phyloP scores from a whole-genome alignment of 768 basidiomycete genomes.

The Boletus speciosus region DNA sequence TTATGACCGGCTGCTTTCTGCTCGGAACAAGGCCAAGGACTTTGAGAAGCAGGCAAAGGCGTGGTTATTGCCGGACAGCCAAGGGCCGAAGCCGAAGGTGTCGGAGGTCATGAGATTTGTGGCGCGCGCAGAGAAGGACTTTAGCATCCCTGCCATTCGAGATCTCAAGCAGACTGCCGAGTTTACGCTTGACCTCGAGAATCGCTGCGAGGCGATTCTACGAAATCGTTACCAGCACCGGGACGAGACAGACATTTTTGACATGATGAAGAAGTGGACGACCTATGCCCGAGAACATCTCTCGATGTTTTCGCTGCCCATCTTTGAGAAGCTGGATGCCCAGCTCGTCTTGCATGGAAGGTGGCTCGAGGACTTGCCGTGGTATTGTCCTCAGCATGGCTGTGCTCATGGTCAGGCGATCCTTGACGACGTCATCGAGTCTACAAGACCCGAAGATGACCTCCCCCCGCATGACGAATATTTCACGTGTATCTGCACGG shows the following conservation, averaged over 20 bases:
- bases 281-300: conserved; percentile 69
- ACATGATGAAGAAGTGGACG: conserved; percentile 71
- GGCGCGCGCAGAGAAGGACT: conserved; percentile 72
- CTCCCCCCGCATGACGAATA: conserved; percentile 76
- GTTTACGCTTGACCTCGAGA: conserved; percentile 76
- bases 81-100: conserved; percentile 56
- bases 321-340: conserved; percentile 66
- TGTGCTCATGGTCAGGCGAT: conserved; percentile 61
- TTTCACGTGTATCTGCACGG: conserved; percentile 79
- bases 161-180: conserved; percentile 69
- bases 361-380: conserved; percentile 75
- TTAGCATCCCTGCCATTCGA: conserved; percentile 59
- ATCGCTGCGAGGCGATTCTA: conserved; percentile 69
- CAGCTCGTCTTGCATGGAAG: conserved; percentile 64
- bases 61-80: conserved; percentile 61
- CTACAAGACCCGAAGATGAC: conserved; percentile 76
- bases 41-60: conserved; percentile 74
- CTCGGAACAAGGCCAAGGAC: conserved; percentile 69
- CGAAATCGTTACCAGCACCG: conserved; percentile 55
- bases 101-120: conserved; percentile 69
- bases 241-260: conserved; percentile 64
- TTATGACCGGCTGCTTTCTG: conserved; percentile 59
- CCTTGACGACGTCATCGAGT: conserved; percentile 71
- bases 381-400: conserved; percentile 70
- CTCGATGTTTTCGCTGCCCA: conserved; percentile 66